phyloP scores from a whole-genome alignment of 202 grass and related monocot genomes.

The Musa balbisiana region DNA sequence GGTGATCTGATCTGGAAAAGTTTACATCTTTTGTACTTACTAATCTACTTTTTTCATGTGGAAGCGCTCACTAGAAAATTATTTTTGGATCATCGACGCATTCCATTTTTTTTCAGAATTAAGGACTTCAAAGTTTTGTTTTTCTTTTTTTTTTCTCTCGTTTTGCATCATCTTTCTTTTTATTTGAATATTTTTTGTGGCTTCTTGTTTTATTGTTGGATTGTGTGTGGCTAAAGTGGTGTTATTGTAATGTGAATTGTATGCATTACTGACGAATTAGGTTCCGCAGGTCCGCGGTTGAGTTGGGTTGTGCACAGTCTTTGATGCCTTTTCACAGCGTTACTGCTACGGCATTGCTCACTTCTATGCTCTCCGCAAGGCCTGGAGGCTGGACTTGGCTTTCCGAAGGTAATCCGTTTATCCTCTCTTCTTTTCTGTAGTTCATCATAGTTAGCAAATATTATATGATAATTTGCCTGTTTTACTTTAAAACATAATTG shows the following conservation, averaged over 20 bases:
- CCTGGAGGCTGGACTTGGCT: slow-evolving; percentile 88
- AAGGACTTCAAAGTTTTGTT: too few relatives aligned
- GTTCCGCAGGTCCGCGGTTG: slow-evolving; percentile 45
- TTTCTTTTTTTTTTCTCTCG: background rate
- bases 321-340: slow-evolving; percentile 83
- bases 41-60: too few relatives aligned
- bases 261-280: background rate
- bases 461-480: too few relatives aligned
- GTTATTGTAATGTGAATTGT: background rate
- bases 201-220: too few relatives aligned
- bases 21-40: too few relatives aligned
- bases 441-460: too few relatives aligned
- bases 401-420: slow-evolving; percentile 55
- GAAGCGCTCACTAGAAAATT: too few relatives aligned
- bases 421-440: too few relatives aligned
- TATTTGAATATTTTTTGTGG: too few relatives aligned
- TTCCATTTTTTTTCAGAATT: too few relatives aligned
- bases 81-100: too few relatives aligned
- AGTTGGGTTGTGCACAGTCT: slow-evolving; percentile 51
- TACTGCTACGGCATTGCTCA: slow-evolving; percentile 74
- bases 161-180: background rate
- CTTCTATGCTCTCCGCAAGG: slow-evolving; percentile 81
- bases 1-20: background rate
- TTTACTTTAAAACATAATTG: background rate
- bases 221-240: too few relatives aligned